Conservation (phyloP, 2,329 filamentous ascomycete genomes). For the Aureobasidium sp. region DNA sequence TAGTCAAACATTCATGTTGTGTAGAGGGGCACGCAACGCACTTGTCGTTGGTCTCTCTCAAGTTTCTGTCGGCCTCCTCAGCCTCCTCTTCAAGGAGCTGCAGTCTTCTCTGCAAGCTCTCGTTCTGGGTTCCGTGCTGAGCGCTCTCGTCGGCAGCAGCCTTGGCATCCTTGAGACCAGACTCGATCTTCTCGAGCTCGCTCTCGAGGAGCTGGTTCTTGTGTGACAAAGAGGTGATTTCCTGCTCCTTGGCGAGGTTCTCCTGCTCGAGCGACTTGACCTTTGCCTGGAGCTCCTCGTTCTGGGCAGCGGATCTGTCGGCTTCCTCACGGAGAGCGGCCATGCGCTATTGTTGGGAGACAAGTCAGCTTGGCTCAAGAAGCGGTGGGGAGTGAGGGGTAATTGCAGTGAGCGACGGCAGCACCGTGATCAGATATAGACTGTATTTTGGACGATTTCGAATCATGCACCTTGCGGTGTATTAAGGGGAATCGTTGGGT, state of each 20-base stretch:
- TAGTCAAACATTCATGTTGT: background rate
- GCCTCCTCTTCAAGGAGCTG: constrained; percentile 97
- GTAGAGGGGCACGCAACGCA: constrained; percentile 45
- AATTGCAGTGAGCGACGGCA: background rate
- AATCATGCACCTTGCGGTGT: constrained; percentile 16
- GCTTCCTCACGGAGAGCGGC: constrained; percentile 88
- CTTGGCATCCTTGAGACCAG: constrained; percentile 77
- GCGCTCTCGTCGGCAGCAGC: constrained; percentile 73
- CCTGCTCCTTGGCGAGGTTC: constrained; percentile 93
- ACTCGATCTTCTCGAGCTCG: constrained; percentile 91
- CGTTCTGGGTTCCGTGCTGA: constrained; percentile 81
- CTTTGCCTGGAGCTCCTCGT: constrained; percentile 79
- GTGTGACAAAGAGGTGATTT: constrained; percentile 93
- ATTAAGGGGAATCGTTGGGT: constrained; percentile 17
- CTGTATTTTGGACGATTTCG: constrained; percentile 16
- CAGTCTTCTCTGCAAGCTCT: constrained; percentile 83
- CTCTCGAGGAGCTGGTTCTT: constrained; percentile 85
- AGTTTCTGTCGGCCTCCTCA: constrained; percentile 90
- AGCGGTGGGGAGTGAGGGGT: constrained; percentile 18
- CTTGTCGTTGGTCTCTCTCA: constrained; percentile 98
- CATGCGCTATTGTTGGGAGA: constrained; percentile 64
- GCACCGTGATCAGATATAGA: constrained; percentile 12
- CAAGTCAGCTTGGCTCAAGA: constrained; percentile 20
- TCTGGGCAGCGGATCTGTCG: constrained; percentile 73
- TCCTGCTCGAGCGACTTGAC: constrained; percentile 83